phyloP scores from a whole-genome alignment of 192 early-diverging fungal genomes.

The Dimargaris cristalligena region DNA sequence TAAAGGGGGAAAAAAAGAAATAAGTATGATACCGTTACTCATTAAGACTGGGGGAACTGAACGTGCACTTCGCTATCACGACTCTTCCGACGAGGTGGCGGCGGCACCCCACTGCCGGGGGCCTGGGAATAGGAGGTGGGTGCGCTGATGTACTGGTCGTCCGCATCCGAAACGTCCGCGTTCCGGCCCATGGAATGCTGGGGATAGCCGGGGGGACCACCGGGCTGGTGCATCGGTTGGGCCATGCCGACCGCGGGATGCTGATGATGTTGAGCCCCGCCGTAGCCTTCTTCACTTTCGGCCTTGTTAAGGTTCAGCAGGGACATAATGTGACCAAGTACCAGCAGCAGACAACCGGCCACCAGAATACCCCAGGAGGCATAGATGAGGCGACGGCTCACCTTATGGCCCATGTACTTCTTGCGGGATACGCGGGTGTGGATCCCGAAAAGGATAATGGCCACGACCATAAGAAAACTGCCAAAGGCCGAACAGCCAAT shows the following conservation, averaged over 20 bases:
- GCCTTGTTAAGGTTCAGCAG: slow-evolving; percentile 6
- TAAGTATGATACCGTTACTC: too few species aligned
- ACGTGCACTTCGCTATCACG: slow-evolving; percentile 1
- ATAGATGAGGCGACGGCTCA: slow-evolving; percentile 2
- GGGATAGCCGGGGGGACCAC: background rate
- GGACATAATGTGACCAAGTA: background rate
- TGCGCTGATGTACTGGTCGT: background rate
- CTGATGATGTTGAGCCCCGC: background rate
- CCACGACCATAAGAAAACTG: background rate
- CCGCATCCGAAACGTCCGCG: too few species aligned
- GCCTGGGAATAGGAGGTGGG: background rate
- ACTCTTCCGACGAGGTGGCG: background rate
- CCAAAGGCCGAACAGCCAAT: background rate
- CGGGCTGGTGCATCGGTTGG: background rate
- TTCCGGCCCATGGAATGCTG: too few species aligned
- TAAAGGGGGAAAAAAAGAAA: too few species aligned
- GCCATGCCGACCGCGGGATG: background rate
- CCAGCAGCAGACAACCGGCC: background rate
- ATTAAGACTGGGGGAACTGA: slow-evolving; percentile 8
- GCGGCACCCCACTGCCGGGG: background rate
- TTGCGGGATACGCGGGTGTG: background rate
- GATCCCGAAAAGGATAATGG: slow-evolving; percentile 1
- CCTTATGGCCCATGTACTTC: slow-evolving; percentile 4
- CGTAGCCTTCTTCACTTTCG: slow-evolving; percentile 4
- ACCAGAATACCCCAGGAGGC: background rate